These are phyloP conservation scores for Fusarium chaquense DNA, from an alignment of 2,329 filamentous ascomycete species.

Conservation along the genomic window DNA sequence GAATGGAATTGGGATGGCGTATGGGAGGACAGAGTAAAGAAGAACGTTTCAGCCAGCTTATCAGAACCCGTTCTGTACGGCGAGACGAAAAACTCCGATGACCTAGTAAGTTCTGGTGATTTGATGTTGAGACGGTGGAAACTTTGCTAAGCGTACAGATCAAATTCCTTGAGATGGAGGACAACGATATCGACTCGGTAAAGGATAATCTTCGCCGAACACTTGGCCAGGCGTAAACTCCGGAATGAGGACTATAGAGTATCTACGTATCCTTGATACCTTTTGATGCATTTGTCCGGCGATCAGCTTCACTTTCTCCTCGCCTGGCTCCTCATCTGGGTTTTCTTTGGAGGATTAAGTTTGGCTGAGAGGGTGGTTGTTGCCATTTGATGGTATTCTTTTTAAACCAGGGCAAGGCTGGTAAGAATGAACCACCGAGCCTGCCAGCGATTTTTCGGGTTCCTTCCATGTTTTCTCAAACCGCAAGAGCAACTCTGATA, in stretches of 20 bases:
- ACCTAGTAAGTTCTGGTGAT: constrained; percentile 70
- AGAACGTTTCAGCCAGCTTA: constrained; percentile 79
- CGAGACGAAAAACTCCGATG: constrained; percentile 69
- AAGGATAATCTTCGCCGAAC: constrained; percentile 70
- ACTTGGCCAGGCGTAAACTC: constrained; percentile 52
- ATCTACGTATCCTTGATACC: not conserved
- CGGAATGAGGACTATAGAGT: not conserved
- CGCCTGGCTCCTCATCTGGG: not conserved
- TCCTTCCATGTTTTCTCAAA: not conserved
- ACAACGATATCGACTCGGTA: constrained; percentile 67
- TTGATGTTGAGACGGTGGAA: too few relatives aligned
- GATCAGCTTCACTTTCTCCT: not conserved
- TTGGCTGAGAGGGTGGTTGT: not conserved
- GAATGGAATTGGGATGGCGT: constrained; percentile 99
- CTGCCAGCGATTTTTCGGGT: not conserved
- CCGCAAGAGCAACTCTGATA: constrained; percentile 41
- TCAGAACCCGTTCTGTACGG: constrained; percentile 86
- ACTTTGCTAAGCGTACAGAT: constrained; percentile 60
- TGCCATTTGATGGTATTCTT: constrained; percentile 2
- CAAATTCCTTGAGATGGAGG: constrained; percentile 74
- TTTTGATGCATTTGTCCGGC: not conserved
- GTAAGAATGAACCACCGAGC: not conserved
- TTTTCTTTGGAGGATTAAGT: not conserved
- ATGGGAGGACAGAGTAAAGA: constrained; percentile 90
- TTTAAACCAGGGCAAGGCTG: not conserved